Conservation (phyloP, 495 filamentous ascomycete species). For the Aspergillus coremiiformis region DNA sequence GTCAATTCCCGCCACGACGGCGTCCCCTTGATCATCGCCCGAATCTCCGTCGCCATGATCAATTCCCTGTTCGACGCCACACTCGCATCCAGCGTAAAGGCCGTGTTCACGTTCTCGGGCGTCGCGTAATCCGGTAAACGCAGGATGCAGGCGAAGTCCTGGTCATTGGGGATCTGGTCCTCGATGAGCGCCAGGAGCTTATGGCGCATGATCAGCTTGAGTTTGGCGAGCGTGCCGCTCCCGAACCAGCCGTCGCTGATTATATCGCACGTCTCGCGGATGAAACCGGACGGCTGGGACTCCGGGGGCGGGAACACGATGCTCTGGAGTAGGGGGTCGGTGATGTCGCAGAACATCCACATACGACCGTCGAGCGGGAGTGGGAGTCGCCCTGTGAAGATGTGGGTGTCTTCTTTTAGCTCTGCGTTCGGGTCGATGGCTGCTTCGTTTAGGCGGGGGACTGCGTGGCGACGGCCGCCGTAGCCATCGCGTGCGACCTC, state of each 20-base stretch:
- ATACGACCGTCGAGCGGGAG: constrained; percentile 69
- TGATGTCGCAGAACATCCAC: constrained; percentile 91
- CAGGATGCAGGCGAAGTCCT: constrained; percentile 40
- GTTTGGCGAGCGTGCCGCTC: constrained; percentile 69
- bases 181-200: constrained; percentile 56
- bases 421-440: constrained; percentile 2
- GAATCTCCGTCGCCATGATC: constrained; percentile 32
- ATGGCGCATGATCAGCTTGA: constrained; percentile 74
- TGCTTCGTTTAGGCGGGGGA: constrained; percentile 16
- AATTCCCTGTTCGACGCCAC: constrained; percentile 22
- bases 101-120: constrained; percentile 18
- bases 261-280: constrained; percentile 47
- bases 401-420: constrained; percentile 45
- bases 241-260: constrained; percentile 71
- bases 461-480: constrained; percentile 43
- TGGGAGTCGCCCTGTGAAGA: constrained; percentile 67
- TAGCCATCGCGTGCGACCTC: constrained; percentile 77
- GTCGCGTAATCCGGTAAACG: constrained; percentile 38
- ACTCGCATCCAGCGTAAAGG: constrained; percentile 28
- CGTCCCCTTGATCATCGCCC: constrained; percentile 33
- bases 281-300: constrained; percentile 12
- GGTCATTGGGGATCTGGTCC: constrained; percentile 33
- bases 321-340: constrained; percentile 58
- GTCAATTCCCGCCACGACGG: constrained; percentile 30
- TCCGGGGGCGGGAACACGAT: constrained; percentile 21